Conservation (phyloP, 108 stramenopile genomes). For the Chaetoceros tenuissimus region DNA sequence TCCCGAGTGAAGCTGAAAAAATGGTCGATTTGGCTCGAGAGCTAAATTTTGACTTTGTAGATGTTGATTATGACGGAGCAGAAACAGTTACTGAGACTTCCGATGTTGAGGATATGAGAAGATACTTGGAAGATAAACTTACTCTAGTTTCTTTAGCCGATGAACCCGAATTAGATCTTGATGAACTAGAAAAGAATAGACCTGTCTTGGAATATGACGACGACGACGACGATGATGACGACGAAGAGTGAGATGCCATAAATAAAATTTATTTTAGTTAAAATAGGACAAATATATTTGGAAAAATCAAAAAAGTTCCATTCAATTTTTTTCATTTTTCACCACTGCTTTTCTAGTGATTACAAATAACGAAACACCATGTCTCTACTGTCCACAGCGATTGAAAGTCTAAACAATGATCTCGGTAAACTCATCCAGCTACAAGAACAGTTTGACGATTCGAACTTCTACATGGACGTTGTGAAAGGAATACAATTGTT, state of each 20-base stretch:
- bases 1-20: constrained; percentile 45
- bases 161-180: not conserved
- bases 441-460: no score
- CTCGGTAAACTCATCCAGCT: no score
- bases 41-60: constrained; percentile 62
- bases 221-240: not conserved
- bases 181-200: not conserved
- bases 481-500: no score
- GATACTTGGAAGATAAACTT: constrained; percentile 63
- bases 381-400: not conserved
- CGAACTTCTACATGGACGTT: no score
- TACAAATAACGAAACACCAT: not conserved
- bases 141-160: constrained; percentile 22
- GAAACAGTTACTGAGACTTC: constrained; percentile 22
- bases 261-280: no score
- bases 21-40: constrained; percentile 54
- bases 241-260: not conserved
- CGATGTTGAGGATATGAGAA: constrained; percentile 58
- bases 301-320: no score
- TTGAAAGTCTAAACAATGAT: no score
- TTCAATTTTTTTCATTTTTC: no score
- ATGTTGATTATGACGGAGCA: constrained; percentile 35
- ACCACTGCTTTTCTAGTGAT: no score
- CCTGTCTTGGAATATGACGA: not conserved
- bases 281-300: no score